Evolutionary conservation across 2,329 filamentous ascomycete genomes (phyloP), one percentile per base, ranked within the genome.

Genomic region (Clonostachys sp.): DNA sequence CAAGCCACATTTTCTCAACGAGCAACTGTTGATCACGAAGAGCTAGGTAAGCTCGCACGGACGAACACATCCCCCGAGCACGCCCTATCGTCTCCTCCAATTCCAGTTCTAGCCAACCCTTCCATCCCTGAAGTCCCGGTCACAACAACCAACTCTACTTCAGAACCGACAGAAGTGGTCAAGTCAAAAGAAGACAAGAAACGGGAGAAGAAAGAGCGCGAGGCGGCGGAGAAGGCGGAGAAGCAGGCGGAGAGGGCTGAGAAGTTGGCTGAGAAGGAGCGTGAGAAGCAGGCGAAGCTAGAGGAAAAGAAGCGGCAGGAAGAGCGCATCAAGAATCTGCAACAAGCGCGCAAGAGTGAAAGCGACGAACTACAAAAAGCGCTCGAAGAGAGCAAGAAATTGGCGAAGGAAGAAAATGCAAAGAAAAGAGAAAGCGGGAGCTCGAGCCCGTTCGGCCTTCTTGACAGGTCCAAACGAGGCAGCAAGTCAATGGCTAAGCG

Each of bases 401-500:
- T 83, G 33, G 75, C 71, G 2, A 78, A 84, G 35, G 79, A 75
- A 42, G 67, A 71, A 7, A 65, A 67, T 13, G 53, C 57, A 12
- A 63, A 66, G 43, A 73, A 67, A 54, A 68, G 67, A 49, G 68
- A 70, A 33, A 64, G 61, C n/a, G 57, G 58, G 5, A 55, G 60
- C 14, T 74, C 58, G 59, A 74, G 62, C 50, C 61, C 58, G 45
- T 62, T 63, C 33, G 70, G 73, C 6, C 73, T 81, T 33, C 69
- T 94, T 40, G 82, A 81, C 57, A 77, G 88, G 41, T 83, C 87
- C 53, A 80, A 84, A 55, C 77, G 84, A 47, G 82, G 82, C 10
- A 89, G 85, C 63, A 92, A 89, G 70, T 91, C 88, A 53, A 78
- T 95, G 71, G 81, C 87, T 44, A 81, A 85, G 52, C 89, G 86